A percentile compares a stretch with the other conserved stretches of the same genome.
These are phyloP conservation scores for Amanita brunnescens DNA, from an alignment of 768 basidiomycete species.

Conservation along the genomic window DNA sequence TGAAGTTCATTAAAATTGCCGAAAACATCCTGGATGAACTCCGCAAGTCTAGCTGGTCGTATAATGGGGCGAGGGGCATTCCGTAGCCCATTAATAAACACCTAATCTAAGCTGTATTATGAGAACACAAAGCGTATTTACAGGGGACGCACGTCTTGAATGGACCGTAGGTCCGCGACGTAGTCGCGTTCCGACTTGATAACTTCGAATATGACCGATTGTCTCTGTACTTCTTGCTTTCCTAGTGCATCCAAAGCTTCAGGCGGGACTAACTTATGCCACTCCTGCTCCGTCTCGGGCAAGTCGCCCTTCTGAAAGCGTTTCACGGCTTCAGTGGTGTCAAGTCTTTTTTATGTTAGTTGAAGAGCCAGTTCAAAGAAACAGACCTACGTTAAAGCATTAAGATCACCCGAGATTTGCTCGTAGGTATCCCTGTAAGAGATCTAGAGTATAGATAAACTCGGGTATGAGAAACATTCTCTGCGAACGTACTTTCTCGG, in stretches of 20 bases:
- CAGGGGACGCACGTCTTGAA: conserved; percentile 44
- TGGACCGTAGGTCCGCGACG: conserved; percentile 65
- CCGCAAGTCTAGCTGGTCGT: conserved; percentile 39
- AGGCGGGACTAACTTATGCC: conserved; percentile 73
- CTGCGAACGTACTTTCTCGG: conserved; percentile 16
- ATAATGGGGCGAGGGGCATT: conserved; percentile 60
- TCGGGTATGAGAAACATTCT: background rate
- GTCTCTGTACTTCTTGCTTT: conserved; percentile 73
- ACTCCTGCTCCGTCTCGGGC: conserved; percentile 65
- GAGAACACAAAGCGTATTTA: background rate
- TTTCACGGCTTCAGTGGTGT: conserved; percentile 53
- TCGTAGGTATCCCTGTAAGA: background rate
- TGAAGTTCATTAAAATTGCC: conserved; percentile 69
- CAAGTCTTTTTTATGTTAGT: conserved; percentile 32
- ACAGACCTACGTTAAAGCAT: background rate
- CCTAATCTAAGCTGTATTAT: conserved; percentile 27
- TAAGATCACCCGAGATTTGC: background rate
- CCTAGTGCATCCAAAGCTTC: conserved; percentile 64
- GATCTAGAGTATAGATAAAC: background rate
- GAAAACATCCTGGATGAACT: conserved; percentile 77
- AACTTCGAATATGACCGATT: conserved; percentile 82
- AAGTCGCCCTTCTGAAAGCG: conserved; percentile 64
- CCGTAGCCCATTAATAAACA: conserved; percentile 64
- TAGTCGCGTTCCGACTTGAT: conserved; percentile 89
- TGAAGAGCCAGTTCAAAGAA: conserved; percentile 26